Evolutionary conservation across 2,329 filamentous ascomycete genomes (phyloP).

Genomic region (Cladosporium sp.): DNA sequence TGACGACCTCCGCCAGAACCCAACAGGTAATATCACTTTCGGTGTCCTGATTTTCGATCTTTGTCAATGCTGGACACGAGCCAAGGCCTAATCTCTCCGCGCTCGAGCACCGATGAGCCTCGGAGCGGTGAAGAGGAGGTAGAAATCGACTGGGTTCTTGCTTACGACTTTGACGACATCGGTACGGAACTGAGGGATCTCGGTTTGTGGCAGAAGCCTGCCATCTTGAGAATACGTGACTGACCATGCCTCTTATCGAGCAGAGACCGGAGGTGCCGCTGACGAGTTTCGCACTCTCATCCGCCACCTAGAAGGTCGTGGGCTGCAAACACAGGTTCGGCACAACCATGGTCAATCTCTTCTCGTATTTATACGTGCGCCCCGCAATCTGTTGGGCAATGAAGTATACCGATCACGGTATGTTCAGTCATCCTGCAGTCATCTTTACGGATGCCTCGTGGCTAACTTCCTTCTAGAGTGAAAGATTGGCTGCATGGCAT

Average conservation of each 20-base stretch:
- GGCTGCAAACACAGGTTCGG: slow-evolving; percentile 14
- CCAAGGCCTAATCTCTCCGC: slow-evolving; percentile 8
- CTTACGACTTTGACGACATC: slow-evolving; percentile 17
- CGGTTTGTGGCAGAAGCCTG: slow-evolving; percentile 14
- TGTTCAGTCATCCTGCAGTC: background rate
- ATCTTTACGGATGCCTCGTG: background rate
- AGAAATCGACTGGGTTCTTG: slow-evolving; percentile 17
- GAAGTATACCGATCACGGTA: slow-evolving; percentile 13
- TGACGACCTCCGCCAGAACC: background rate
- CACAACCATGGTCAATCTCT: slow-evolving; percentile 14
- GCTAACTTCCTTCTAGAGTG: background rate
- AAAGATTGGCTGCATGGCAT: slow-evolving; percentile 17
- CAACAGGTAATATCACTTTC: background rate
- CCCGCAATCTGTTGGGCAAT: slow-evolving; percentile 14
- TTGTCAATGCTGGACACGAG: slow-evolving; percentile 4
- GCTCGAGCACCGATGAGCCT: slow-evolving; percentile 16
- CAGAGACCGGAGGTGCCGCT: slow-evolving; percentile 3
- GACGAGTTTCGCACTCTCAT: slow-evolving; percentile 15
- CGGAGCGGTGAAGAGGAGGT: slow-evolving; percentile 13
- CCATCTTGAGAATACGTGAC: background rate
- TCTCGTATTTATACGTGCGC: slow-evolving; percentile 12
- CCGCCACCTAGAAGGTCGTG: slow-evolving; percentile 10
- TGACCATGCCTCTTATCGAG: background rate
- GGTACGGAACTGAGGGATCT: slow-evolving; percentile 13
- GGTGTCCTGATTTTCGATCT: background rate